These are phyloP conservation scores for Coniophora puteana DNA, from an alignment of 1,284 basidiomycete species.

Conservation along the genomic window DNA sequence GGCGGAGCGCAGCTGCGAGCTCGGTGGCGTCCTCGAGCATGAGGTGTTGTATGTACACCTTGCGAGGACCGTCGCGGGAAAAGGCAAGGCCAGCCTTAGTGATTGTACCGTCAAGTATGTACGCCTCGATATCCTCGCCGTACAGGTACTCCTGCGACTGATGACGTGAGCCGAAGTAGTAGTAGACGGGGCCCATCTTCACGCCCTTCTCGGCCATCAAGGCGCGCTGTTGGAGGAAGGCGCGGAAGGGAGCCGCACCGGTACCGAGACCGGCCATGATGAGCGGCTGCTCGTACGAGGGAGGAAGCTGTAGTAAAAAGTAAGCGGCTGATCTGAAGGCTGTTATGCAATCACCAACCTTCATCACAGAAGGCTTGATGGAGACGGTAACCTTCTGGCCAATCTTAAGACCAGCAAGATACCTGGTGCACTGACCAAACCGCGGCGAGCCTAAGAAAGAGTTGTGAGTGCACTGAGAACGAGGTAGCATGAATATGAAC, in stretches of 20 bases:
- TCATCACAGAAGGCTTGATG: constrained; percentile 99
- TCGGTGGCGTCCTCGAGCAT: constrained; percentile 87
- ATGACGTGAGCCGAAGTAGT: constrained; percentile 98
- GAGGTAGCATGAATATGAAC: constrained; percentile 19
- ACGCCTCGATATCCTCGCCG: constrained; percentile 88
- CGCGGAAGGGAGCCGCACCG: constrained; percentile 97
- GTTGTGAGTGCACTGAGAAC: constrained; percentile 5
- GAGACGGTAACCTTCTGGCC: constrained; percentile 97
- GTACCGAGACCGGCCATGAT: constrained; percentile 99
- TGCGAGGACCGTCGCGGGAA: constrained; percentile 89
- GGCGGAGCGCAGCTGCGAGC: constrained; percentile 72
- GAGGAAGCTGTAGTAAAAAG: constrained; percentile 63
- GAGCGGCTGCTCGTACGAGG: constrained; percentile 82
- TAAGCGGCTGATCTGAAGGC: background rate
- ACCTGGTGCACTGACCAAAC: constrained; percentile 96
- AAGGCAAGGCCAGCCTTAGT: constrained; percentile 92
- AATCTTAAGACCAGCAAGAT: constrained; percentile 78
- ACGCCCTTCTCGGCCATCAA: constrained; percentile 75
- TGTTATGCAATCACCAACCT: constrained; percentile 48
- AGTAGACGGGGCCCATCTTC: constrained; percentile 87
- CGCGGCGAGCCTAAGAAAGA: constrained; percentile 59
- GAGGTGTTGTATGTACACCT: constrained; percentile 99
- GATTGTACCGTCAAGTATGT: constrained; percentile 80
- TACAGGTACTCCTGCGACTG: constrained; percentile 95
- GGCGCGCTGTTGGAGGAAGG: constrained; percentile 95